Conservation (phyloP, 2,329 filamentous ascomycete species). For the Arthrobotrys conoides region DNA sequence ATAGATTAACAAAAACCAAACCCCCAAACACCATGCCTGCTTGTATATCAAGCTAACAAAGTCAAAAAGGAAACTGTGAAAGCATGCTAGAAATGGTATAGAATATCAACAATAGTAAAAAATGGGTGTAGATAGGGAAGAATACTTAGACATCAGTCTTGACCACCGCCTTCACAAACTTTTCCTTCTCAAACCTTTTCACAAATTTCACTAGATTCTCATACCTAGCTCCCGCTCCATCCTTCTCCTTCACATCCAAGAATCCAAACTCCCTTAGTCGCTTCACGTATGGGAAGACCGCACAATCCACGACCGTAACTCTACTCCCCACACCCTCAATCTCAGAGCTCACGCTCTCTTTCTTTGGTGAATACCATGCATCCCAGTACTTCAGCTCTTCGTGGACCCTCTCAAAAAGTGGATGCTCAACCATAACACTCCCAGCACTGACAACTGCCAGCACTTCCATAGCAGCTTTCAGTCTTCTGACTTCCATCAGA, state of each 20-base stretch:
- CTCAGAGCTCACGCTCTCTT: conserved; percentile 40
- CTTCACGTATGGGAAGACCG: conserved; percentile 44
- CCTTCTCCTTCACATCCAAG: conserved; percentile 46
- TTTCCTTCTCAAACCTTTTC: conserved; percentile 56
- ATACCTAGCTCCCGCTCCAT: conserved; percentile 38
- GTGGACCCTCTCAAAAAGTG: conserved; percentile 55
- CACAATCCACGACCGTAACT: conserved; percentile 51
- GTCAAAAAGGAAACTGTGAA: neutral
- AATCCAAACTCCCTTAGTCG: conserved; percentile 49
- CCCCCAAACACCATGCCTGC: conserved; percentile 34
- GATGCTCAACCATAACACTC: conserved; percentile 52
- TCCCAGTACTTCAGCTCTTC: conserved; percentile 54
- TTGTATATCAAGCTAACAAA: neutral
- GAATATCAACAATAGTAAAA: neutral
- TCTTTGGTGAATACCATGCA: conserved; percentile 46
- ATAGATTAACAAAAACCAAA: conserved; percentile 10
- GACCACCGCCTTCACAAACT: conserved; percentile 39
- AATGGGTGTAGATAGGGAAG: neutral
- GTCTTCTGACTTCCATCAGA: conserved; percentile 53
- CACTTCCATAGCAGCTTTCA: conserved; percentile 49
- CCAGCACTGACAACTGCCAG: conserved; percentile 24
- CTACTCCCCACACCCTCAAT: conserved; percentile 27
- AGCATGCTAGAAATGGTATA: neutral
- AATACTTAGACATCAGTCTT: conserved; percentile 15
- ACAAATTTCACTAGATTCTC: conserved; percentile 41